Evolutionary conservation across 2,329 filamentous ascomycete species (phyloP), one percentile per base, ranked within the genome.

Genomic region (Fusarium subtropicale): DNA sequence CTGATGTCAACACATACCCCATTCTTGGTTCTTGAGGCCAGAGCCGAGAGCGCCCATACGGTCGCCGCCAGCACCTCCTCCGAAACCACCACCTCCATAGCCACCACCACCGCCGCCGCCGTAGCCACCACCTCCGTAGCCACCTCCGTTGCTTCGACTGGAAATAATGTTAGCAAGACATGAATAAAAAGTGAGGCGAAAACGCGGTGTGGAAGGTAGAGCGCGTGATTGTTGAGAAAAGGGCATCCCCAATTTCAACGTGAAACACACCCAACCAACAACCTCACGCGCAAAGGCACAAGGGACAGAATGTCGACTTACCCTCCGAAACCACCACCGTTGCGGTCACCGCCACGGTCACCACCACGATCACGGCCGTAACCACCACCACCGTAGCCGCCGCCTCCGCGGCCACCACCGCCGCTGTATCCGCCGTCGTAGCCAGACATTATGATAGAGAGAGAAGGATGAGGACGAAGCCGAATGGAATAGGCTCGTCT

Each of bases 21-120:
- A 99, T 69, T 90, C 86, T 78, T 97, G 96, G 77, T 91, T 89
- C 84, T 97, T 95, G 72, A 99, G 85, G 75, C 91, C 90, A 69
- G 93, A 87, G 75, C 96, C 96, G 68, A 99, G 92, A 80, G 91
- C 91, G 74, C 90, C 92, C 96, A 99, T 99, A 76, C 92, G 90
- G 83, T 99, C 96, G 80, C 95, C 94, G 72, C 93, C 92, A 72
- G 87, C 91, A 71, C 87, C 89, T 59, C 86, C 81, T 68, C 75
- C 76, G 42, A 76, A 77, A 39, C 77, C 77, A 42, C 81, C 78
- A 24, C 78, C 77, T 54, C 79, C 78, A 55, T 78, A 77, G 48
- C 78, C 77, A 36, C 78, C 73, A 53, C 78, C 73, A 46, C 79
- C 79, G 51, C 81, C 83, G 53, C 75, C 72, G 47, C 77, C 74